A percentile compares a stretch with the other conserved stretches of the same genome.
Evolutionary conservation across 257 asterid genomes (phyloP).

Genomic region (Petunia axillaris): DNA sequence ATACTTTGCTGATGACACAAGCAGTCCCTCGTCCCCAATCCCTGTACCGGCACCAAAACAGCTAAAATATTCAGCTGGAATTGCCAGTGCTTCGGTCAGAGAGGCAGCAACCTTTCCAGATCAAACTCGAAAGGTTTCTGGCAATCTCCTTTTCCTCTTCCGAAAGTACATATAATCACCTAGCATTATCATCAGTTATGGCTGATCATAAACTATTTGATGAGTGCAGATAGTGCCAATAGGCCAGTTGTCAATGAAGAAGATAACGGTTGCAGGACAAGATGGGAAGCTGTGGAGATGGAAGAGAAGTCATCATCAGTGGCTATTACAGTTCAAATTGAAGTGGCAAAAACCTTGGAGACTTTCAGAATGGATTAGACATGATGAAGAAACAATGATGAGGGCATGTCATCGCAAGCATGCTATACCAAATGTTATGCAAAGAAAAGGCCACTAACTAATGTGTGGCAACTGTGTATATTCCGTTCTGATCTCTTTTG

Average conservation of each 20-base stretch:
- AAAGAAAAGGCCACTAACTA: slow-evolving; percentile 74
- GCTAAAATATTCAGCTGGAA: slow-evolving; percentile 93
- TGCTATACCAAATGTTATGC: slow-evolving; percentile 67
- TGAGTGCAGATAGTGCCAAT: slow-evolving; percentile 83
- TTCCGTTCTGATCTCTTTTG: slow-evolving; percentile 42
- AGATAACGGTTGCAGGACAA: slow-evolving; percentile 79
- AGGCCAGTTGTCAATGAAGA: slow-evolving; percentile 91
- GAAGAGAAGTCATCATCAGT: slow-evolving; percentile 99
- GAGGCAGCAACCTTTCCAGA: slow-evolving; percentile 77
- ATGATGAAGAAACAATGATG: slow-evolving; percentile 94
- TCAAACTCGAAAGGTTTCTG: slow-evolving; percentile 79
- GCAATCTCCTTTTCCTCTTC: slow-evolving; percentile 18
- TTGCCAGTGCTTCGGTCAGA: slow-evolving; percentile 74
- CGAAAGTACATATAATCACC: slow-evolving; percentile 8
- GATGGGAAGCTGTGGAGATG: slow-evolving; percentile 99
- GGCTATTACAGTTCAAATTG: slow-evolving; percentile 99
- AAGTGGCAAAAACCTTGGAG: slow-evolving; percentile 99
- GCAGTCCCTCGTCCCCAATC: slow-evolving; percentile 77
- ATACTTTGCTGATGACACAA: slow-evolving; percentile 69
- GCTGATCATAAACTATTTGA: slow-evolving; percentile 13
- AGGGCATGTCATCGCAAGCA: slow-evolving; percentile 79
- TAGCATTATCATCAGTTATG: background rate
- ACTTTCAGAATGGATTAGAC: slow-evolving; percentile 93
- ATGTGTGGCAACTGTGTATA: slow-evolving; percentile 38
- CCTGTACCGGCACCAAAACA: slow-evolving; percentile 97